Conservation (phyloP, 2,329 filamentous ascomycete species). For the Aspergillus aculeatinus region DNA sequence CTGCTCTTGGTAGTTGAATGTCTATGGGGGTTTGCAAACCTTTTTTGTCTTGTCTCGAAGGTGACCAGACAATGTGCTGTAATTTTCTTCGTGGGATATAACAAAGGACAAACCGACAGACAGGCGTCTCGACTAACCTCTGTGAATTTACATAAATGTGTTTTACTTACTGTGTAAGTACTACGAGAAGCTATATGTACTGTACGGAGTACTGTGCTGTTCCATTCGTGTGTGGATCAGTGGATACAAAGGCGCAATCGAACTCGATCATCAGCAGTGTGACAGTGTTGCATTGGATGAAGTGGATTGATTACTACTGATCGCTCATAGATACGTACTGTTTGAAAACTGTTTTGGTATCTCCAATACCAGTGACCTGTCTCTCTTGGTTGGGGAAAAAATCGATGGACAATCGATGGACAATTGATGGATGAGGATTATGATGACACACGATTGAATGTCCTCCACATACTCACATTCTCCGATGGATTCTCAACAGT, state of each 20-base stretch:
- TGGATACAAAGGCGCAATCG: neutral
- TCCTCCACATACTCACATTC: neutral
- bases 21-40: too few species aligned
- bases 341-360: neutral
- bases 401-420: neutral
- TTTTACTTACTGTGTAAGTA: neutral
- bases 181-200: too few species aligned
- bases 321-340: neutral
- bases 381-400: neutral
- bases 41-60: too few species aligned
- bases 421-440: neutral
- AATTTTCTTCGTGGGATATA: too few species aligned
- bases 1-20: too few species aligned
- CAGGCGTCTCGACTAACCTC: too few species aligned
- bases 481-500: neutral
- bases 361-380: neutral
- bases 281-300: conserved; percentile 3
- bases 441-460: neutral
- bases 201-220: neutral
- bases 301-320: neutral
- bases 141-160: too few species aligned
- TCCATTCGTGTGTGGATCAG: neutral
- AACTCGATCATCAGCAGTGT: neutral
- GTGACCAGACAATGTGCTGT: too few species aligned
- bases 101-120: too few species aligned